Evolutionary conservation across 108 stramenopile genomes (phyloP).

Genomic region (Fragilariopsis cylindrus): DNA sequence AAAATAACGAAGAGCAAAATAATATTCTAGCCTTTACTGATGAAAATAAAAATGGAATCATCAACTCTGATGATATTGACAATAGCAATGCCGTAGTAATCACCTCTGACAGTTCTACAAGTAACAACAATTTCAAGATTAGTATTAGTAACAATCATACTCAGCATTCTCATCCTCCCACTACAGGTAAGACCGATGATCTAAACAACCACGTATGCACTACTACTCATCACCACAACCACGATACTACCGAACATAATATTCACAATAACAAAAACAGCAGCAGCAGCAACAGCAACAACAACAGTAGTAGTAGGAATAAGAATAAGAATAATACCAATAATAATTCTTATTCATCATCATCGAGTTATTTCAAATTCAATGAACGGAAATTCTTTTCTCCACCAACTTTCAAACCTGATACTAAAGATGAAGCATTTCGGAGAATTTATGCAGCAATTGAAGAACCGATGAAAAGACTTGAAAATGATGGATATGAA

Average conservation of each 20-base stretch:
- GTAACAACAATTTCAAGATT: not conserved
- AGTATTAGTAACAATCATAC: not conserved
- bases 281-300: too few species aligned
- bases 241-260: too few species aligned
- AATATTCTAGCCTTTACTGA: not conserved
- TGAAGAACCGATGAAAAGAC: not conserved
- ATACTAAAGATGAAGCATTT: slow-evolving; percentile 4
- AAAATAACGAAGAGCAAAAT: not conserved
- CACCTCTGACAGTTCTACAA: not conserved
- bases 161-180: too few species aligned
- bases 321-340: too few species aligned
- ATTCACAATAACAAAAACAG: too few species aligned
- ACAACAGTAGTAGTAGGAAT: too few species aligned
- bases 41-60: not conserved
- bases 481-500: slow-evolving; percentile 5
- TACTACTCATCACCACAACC: too few species aligned
- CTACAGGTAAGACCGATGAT: too few species aligned
- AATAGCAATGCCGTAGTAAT: too few species aligned
- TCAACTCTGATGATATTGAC: not conserved
- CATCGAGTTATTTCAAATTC: slow-evolving; percentile 5
- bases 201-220: too few species aligned
- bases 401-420: not conserved
- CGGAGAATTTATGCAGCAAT: slow-evolving; percentile 11
- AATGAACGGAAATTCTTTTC: slow-evolving; percentile 9
- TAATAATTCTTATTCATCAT: not conserved